Conservation (phyloP, 2,329 filamentous ascomycete species). For the Setomelanomma holmii region DNA sequence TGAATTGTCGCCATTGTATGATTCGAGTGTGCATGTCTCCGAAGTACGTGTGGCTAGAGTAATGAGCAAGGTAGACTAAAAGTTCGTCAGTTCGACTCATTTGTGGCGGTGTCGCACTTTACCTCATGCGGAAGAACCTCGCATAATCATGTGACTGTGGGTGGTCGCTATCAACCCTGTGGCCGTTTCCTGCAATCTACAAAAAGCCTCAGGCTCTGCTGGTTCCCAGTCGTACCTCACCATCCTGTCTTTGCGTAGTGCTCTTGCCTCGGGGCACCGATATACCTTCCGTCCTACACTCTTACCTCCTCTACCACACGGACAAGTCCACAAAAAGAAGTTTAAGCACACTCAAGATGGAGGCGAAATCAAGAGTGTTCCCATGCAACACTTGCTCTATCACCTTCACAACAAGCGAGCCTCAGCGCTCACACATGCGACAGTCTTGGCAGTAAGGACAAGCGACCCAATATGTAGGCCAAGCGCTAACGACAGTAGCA, state of each 20-base stretch:
- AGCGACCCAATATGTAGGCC: too few relatives aligned
- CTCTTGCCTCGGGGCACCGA: too few relatives aligned
- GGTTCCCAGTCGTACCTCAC: background rate
- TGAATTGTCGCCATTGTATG: background rate
- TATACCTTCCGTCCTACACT: too few relatives aligned
- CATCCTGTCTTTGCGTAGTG: background rate
- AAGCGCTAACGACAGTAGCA: constrained; percentile 11
- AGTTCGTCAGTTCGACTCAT: background rate
- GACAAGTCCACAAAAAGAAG: too few relatives aligned
- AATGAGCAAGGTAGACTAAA: too few relatives aligned
- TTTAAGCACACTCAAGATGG: constrained; percentile 8
- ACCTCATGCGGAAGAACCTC: background rate
- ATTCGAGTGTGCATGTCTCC: background rate
- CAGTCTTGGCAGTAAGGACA: constrained; percentile 21
- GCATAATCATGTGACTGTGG: background rate
- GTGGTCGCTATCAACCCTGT: too few relatives aligned
- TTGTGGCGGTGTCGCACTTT: background rate
- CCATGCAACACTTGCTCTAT: constrained; percentile 27
- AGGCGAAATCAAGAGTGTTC: constrained; percentile 5
- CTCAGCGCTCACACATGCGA: constrained; percentile 27
- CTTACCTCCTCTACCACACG: too few relatives aligned
- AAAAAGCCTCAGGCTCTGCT: background rate
- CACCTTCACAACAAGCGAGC: constrained; percentile 16
- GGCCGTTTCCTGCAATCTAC: too few relatives aligned
- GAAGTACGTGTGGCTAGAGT: too few relatives aligned